phyloP scores from a whole-genome alignment of 768 basidiomycete species.

The Kwoniella shandongensis region DNA sequence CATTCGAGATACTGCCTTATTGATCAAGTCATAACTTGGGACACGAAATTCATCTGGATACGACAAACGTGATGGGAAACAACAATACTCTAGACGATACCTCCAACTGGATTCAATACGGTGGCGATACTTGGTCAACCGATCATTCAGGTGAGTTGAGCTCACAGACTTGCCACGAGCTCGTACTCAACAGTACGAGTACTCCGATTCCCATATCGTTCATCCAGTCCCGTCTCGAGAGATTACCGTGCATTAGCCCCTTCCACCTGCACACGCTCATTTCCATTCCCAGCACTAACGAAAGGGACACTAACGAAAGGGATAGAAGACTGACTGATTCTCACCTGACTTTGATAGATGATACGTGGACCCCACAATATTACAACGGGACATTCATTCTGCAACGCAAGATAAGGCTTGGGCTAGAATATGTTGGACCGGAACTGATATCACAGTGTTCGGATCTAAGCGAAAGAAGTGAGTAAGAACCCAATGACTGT shows the following conservation, averaged over 20 bases:
- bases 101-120: constrained; percentile 5
- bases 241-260: too few relatives aligned
- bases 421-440: constrained; percentile 20
- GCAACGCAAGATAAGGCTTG: constrained; percentile 13
- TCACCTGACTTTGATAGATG: not conserved
- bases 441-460: constrained; percentile 13
- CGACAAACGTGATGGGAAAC: too few relatives aligned
- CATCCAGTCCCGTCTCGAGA: too few relatives aligned
- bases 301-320: too few relatives aligned
- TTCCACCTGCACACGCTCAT: too few relatives aligned
- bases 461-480: constrained; percentile 22
- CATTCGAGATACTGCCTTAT: too few relatives aligned
- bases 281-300: too few relatives aligned
- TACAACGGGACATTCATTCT: constrained; percentile 18
- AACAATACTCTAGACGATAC: constrained; percentile 15
- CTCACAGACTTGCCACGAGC: not conserved
- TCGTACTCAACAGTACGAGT: not conserved
- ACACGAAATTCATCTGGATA: too few relatives aligned
- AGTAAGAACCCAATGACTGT: constrained; percentile 1
- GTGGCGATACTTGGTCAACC: constrained; percentile 16
- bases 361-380: constrained; percentile 12
- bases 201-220: not conserved
- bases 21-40: too few relatives aligned
- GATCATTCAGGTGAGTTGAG: constrained; percentile 15
- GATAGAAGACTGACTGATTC: not conserved